Conservation (phyloP, 768 basidiomycete genomes). For the Candolleomyces aberdarensis region DNA sequence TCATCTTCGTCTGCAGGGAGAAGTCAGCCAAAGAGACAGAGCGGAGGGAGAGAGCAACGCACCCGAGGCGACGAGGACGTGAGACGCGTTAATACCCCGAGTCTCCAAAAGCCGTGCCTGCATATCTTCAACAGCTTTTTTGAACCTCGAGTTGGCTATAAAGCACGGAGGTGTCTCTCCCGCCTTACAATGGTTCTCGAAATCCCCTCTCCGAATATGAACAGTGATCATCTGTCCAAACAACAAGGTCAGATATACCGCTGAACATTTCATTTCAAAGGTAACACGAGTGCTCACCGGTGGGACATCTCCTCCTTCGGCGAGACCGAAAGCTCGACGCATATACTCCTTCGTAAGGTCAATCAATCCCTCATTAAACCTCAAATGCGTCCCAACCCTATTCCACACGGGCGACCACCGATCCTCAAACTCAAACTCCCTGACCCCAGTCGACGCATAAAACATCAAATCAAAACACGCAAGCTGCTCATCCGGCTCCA, state of each 20-base stretch:
- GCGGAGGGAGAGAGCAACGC: neutral
- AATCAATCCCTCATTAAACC: neutral
- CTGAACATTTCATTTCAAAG: neutral
- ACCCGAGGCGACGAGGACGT: neutral
- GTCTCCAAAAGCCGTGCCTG: neutral
- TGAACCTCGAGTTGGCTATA: neutral
- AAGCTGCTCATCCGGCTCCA: slow-evolving; percentile 3
- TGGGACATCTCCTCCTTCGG: neutral
- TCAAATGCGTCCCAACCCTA: neutral
- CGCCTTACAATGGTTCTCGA: neutral
- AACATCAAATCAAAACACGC: slow-evolving; percentile 9
- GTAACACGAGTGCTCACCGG: neutral
- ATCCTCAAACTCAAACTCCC: neutral
- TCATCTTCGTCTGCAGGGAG: neutral
- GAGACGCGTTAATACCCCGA: neutral
- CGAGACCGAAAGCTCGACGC: neutral
- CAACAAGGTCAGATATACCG: too few relatives aligned
- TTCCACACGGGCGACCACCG: neutral
- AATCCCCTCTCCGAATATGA: neutral
- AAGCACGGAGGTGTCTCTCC: neutral
- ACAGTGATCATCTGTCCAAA: neutral
- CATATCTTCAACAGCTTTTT: neutral
- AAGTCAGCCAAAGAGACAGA: too few relatives aligned
- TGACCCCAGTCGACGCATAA: neutral
- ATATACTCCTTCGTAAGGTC: neutral